Evolutionary conservation across 139 green algal genomes (phyloP).

Genomic region (Chlorella sp.): DNA sequence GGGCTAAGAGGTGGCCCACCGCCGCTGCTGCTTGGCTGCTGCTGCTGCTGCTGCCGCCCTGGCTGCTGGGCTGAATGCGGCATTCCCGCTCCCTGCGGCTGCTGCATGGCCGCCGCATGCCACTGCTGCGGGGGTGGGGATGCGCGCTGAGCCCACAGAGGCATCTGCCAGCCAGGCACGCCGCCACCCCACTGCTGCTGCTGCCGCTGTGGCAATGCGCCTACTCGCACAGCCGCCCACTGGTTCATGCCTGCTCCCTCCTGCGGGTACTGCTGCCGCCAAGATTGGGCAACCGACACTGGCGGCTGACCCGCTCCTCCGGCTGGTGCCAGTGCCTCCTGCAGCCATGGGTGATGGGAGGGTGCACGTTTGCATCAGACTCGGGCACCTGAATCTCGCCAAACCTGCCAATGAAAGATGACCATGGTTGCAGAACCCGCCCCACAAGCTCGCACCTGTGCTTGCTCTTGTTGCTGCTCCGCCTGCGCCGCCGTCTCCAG

Average conservation of each 20-base stretch:
- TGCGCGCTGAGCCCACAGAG: no score
- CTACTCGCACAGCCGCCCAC: constrained; percentile 2
- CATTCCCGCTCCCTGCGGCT: not conserved
- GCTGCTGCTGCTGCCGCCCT: no score
- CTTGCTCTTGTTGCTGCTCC: not conserved
- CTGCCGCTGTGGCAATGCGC: not conserved
- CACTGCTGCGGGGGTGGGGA: no score
- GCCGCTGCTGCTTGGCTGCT: no score
- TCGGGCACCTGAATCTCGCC: no score
- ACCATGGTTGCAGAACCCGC: no score
- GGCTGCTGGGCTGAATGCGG: not conserved
- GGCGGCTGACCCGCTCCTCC: not conserved
- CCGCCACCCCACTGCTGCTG: not conserved
- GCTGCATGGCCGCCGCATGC: not conserved
- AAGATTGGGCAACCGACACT: not conserved
- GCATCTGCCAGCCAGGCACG: no score
- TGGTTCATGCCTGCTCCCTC: not conserved
- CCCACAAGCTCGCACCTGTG: not conserved
- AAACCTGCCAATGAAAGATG: no score
- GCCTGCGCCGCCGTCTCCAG: not conserved
- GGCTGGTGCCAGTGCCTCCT: no score
- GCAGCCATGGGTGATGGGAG: no score
- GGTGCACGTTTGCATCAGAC: no score
- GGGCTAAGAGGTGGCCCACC: not conserved
- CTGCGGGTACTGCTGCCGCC: not conserved